A percentile compares a stretch with the other conserved stretches of the same genome.
These are phyloP conservation scores for Scedosporium dehoogii DNA, from an alignment of 2,329 filamentous ascomycete genomes.

Conservation along the genomic window DNA sequence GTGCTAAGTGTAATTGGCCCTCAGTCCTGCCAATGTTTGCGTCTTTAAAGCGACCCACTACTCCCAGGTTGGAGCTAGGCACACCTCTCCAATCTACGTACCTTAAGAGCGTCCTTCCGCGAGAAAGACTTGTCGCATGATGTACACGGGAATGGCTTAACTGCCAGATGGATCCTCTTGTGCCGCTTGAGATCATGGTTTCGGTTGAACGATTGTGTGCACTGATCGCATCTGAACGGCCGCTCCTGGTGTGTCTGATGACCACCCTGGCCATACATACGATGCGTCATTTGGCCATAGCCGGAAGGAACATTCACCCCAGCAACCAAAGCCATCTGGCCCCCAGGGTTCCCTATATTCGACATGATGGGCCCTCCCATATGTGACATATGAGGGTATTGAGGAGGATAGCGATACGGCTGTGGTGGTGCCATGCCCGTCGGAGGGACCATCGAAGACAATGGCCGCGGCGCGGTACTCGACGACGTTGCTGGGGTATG, in stretches of 20 bases:
- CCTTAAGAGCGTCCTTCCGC: conserved; percentile 93
- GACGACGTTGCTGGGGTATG: conserved; percentile 11
- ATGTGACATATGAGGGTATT: conserved; percentile 17
- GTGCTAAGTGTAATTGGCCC: no score
- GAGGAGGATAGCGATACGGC: conserved; percentile 33
- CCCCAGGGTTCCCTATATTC: conserved; percentile 65
- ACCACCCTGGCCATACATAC: conserved; percentile 48
- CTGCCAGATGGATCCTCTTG: conserved; percentile 86
- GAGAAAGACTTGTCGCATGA: conserved; percentile 96
- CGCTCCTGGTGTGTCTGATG: conserved; percentile 49
- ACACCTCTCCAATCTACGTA: conserved; percentile 32
- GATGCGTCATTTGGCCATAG: conserved; percentile 38
- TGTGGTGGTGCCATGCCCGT: conserved; percentile 37
- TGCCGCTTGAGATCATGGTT: conserved; percentile 96
- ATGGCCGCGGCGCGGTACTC: conserved; percentile 23
- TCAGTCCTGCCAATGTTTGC: background rate
- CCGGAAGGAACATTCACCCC: conserved; percentile 18
- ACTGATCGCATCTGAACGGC: conserved; percentile 90
- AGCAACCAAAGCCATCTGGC: conserved; percentile 62
- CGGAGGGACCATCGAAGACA: conserved; percentile 10
- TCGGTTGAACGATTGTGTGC: conserved; percentile 85
- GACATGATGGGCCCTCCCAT: conserved; percentile 56
- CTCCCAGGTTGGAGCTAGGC: background rate
- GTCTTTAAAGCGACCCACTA: no score
- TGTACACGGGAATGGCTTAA: conserved; percentile 89